Evolutionary conservation across 2,329 filamentous ascomycete genomes (phyloP).

Genomic region (Phaeosphaeriaceae sp.): DNA sequence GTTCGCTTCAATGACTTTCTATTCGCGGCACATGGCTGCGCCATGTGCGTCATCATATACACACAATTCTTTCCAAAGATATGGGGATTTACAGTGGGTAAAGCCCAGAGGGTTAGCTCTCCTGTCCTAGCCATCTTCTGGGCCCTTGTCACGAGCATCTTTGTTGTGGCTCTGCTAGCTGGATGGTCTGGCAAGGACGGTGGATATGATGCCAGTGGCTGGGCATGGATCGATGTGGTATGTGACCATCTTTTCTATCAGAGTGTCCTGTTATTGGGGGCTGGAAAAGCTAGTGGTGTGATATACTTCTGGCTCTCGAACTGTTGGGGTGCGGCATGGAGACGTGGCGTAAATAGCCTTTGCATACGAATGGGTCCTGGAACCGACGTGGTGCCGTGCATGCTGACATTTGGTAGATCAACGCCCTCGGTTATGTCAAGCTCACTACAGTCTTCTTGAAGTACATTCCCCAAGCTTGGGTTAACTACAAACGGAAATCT

Average conservation of each 20-base stretch:
- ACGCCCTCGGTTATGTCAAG: constrained; percentile 85
- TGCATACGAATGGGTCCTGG: no score
- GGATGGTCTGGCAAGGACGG: constrained; percentile 48
- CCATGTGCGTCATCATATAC: constrained; percentile 74
- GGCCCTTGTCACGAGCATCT: constrained; percentile 67
- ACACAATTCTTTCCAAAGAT: constrained; percentile 74
- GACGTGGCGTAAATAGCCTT: no score
- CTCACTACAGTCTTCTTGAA: constrained; percentile 87
- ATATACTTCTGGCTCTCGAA: no score
- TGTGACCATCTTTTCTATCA: constrained; percentile 20
- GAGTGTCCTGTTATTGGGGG: no score
- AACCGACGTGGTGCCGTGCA: not conserved
- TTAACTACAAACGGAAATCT: constrained; percentile 84
- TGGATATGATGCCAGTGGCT: constrained; percentile 56
- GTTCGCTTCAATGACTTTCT: constrained; percentile 89
- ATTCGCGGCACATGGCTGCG: constrained; percentile 81
- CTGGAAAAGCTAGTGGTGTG: no score
- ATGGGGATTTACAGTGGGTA: constrained; percentile 76
- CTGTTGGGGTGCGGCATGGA: no score
- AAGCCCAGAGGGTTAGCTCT: constrained; percentile 61
- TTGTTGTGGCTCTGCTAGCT: constrained; percentile 57
- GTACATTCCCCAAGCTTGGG: constrained; percentile 74
- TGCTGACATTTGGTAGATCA: constrained; percentile 50
- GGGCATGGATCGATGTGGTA: constrained; percentile 71
- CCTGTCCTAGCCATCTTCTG: constrained; percentile 72